Evolutionary conservation across 257 asterid genomes (phyloP), one percentile per base, ranked within the genome.

Genomic region (Solanum corneliomulleri): DNA sequence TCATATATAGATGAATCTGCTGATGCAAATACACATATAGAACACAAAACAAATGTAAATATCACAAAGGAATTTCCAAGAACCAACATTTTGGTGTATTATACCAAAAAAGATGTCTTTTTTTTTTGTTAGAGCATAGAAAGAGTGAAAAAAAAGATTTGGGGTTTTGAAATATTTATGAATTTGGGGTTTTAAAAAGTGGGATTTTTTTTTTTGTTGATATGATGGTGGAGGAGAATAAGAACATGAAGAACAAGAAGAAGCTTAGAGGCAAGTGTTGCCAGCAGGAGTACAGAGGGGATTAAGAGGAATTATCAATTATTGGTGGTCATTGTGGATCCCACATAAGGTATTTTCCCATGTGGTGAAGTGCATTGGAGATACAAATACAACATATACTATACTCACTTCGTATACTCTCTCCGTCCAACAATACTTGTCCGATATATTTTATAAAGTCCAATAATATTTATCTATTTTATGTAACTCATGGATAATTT

Each of bases 1-100:
- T 97, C 96, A 88, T 97, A 97, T 42, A 97, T 92, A 27, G 96
- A 91, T 18, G 95, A 88, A 64, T 84, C 87, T 7, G 89, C 86
- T 10, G 83, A 13, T n/a, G 90, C 74, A 11, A 87, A 60, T 20
- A 86, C 31, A 12, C 86, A 52, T 9, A 90, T 80, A 31, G 69
- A 75, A 87, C 89, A 35, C 70, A 86, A 85, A 2, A 87, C 9
- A 60, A 94, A 58, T 82, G 87, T 23, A 42, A 87, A 75, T 21
- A 92, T 9, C 5, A 86, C 49, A 83, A 88, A 12, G 33, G 87
- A 77, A 66, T 89, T 84, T 76, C 75, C 90, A 80, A 87, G 88
- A 80, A 47, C 16, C 27, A 74, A 5, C 85, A 81, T 81, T 9
- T 81, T 81, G 85, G 31, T 81, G 4, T 81, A 13, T 81, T 21